These are phyloP conservation scores for Ustilaginoidea virens DNA, from an alignment of 2,329 filamentous ascomycete species.

Conservation along the genomic window DNA sequence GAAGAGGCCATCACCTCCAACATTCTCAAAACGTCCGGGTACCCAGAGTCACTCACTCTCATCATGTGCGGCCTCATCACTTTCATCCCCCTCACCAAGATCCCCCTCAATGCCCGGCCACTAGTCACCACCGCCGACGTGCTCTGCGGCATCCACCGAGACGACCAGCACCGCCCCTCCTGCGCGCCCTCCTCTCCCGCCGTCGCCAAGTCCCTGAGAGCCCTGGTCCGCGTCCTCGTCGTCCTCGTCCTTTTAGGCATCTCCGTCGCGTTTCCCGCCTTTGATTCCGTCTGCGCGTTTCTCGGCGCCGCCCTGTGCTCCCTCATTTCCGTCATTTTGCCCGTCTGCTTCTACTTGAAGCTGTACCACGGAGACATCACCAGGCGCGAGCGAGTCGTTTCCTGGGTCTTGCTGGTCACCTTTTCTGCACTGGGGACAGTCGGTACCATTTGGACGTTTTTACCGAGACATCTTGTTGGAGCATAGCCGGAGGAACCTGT, in stretches of 20 bases:
- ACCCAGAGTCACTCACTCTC: slow-evolving; percentile 58
- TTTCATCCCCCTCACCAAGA: slow-evolving; percentile 88
- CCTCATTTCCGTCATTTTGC: slow-evolving; percentile 83
- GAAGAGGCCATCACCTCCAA: slow-evolving; percentile 84
- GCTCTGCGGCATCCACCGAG: slow-evolving; percentile 53
- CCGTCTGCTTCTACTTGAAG: slow-evolving; percentile 77
- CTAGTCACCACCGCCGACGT: slow-evolving; percentile 78
- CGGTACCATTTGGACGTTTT: slow-evolving; percentile 76
- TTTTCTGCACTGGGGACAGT: slow-evolving; percentile 56
- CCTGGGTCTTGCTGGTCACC: slow-evolving; percentile 53
- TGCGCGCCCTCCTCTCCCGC: slow-evolving; percentile 24
- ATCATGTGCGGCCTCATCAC: slow-evolving; percentile 75
- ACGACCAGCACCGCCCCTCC: slow-evolving; percentile 18
- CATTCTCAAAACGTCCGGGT: slow-evolving; percentile 59
- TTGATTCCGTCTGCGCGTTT: slow-evolving; percentile 83
- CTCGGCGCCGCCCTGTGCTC: slow-evolving; percentile 86
- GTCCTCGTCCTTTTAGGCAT: slow-evolving; percentile 62
- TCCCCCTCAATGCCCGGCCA: slow-evolving; percentile 79
- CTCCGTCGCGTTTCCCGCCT: slow-evolving; percentile 54
- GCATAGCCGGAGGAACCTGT: slow-evolving; percentile 15
- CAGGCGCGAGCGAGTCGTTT: slow-evolving; percentile 44
- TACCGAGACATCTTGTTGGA: slow-evolving; percentile 62
- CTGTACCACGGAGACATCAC: slow-evolving; percentile 65
- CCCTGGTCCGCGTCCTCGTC: slow-evolving; percentile 48
- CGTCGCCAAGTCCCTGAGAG: slow-evolving; percentile 34